phyloP scores from a whole-genome alignment of 441 rosid species.

The Arabidopsis hybrid region DNA sequence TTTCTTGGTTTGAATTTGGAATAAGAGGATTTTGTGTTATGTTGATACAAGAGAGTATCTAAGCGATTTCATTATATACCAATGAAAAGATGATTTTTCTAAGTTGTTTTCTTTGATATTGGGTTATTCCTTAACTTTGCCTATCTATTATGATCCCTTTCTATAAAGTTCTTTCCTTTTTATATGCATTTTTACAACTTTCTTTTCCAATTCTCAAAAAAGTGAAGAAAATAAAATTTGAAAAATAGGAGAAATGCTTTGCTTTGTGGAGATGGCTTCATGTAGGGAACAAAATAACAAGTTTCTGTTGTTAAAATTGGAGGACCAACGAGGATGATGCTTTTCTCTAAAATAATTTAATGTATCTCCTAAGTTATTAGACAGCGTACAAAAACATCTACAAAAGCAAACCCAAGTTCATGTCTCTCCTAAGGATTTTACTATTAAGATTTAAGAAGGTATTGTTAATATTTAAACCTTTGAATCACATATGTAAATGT shows the following conservation, averaged over 20 bases:
- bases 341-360: conserved; percentile 22
- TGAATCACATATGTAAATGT: too few relatives aligned
- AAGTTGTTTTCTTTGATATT: conserved; percentile 31
- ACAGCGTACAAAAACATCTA: neutral
- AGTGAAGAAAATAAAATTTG: neutral
- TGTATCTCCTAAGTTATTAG: conserved; percentile 9
- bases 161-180: conserved; percentile 21
- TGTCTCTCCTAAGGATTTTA: neutral
- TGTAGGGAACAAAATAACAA: neutral
- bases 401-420: conserved; percentile 1
- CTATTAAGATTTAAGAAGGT: too few relatives aligned
- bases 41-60: conserved; percentile 20
- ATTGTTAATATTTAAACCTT: too few relatives aligned
- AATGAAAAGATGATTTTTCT: neutral
- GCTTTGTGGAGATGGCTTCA: conserved; percentile 37
- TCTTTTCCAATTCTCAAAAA: neutral
- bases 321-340: conserved; percentile 19
- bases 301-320: conserved; percentile 11
- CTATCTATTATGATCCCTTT: conserved; percentile 28
- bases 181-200: conserved; percentile 13
- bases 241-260: conserved; percentile 27
- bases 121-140: conserved; percentile 44
- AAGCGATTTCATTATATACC: conserved; percentile 32
- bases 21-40: conserved; percentile 24
- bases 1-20: conserved; percentile 22